These are phyloP conservation scores for Fusarium sp. DNA, from an alignment of 2,329 filamentous ascomycete genomes.

Conservation along the genomic window DNA sequence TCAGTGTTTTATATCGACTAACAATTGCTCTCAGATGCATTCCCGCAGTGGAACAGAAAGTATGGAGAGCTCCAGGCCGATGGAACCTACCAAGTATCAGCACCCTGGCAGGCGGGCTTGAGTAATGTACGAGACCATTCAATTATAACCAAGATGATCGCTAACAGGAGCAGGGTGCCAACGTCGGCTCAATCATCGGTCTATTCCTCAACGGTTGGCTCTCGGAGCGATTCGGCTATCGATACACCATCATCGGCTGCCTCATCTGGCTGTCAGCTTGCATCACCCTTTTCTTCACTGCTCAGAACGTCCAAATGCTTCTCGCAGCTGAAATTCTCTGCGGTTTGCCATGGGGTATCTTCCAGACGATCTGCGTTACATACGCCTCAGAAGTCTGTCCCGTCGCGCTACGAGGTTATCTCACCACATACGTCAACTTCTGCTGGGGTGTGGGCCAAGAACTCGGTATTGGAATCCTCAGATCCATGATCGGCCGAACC, in stretches of 20 bases:
- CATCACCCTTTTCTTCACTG: slow-evolving; percentile 46
- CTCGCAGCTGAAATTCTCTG: slow-evolving; percentile 44
- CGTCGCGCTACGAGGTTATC: slow-evolving; percentile 77
- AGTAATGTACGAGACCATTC: slow-evolving; percentile 26
- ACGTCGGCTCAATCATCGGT: slow-evolving; percentile 45
- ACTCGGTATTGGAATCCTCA: slow-evolving; percentile 81
- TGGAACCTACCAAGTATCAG: slow-evolving; percentile 42
- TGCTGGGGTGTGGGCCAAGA: slow-evolving; percentile 83
- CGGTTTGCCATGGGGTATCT: slow-evolving; percentile 45
- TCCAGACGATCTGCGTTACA: slow-evolving; percentile 46
- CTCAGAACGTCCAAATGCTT: slow-evolving; percentile 43
- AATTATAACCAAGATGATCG: background rate
- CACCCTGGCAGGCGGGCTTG: slow-evolving; percentile 43
- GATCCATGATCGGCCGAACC: slow-evolving; percentile 73
- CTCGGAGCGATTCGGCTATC: slow-evolving; percentile 42
- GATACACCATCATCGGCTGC: slow-evolving; percentile 44
- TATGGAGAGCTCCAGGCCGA: slow-evolving; percentile 37
- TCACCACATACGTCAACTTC: slow-evolving; percentile 83
- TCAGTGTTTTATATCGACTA: background rate
- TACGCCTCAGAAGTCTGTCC: slow-evolving; percentile 78
- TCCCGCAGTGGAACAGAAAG: slow-evolving; percentile 44
- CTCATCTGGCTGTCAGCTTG: slow-evolving; percentile 37
- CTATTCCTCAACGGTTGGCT: slow-evolving; percentile 43
- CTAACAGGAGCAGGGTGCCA: slow-evolving; percentile 28
- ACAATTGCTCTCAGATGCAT: slow-evolving; percentile 21